These are phyloP conservation scores for Maudiozyma bulderi DNA, from an alignment of 805 yeast genomes.

Conservation along the genomic window DNA sequence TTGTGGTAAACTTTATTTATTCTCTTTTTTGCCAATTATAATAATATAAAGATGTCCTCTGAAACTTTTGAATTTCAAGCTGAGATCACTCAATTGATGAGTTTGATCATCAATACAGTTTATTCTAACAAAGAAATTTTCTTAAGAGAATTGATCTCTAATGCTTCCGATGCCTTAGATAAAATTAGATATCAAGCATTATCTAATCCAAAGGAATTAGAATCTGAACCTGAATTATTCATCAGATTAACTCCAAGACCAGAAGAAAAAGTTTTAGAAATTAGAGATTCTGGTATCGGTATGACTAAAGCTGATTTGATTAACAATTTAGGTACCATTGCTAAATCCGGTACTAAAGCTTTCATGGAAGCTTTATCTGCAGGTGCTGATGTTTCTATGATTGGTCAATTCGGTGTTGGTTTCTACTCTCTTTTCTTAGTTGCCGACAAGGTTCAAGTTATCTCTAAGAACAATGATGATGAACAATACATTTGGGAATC, in stretches of 20 bases:
- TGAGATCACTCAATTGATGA: constrained; percentile 99
- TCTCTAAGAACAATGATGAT: constrained; percentile 96
- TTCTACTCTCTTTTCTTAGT: constrained; percentile 98
- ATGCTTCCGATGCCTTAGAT: constrained; percentile 98
- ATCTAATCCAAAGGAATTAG: constrained; percentile 84
- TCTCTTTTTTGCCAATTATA: neutral
- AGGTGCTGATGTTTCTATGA: constrained; percentile 99
- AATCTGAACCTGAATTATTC: constrained; percentile 90
- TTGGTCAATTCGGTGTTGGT: constrained; percentile 99
- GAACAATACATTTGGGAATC: constrained; percentile 99
- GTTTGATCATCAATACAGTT: constrained; percentile 98
- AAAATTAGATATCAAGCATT: constrained; percentile 96
- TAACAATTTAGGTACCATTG: constrained; percentile 99
- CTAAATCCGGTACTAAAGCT: constrained; percentile 98
- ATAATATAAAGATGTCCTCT: constrained; percentile 35
- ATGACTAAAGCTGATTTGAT: constrained; percentile 99
- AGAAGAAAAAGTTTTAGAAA: constrained; percentile 87
- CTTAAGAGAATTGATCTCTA: constrained; percentile 96
- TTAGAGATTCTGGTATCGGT: constrained; percentile 99
- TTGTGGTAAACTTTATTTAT: too few species aligned
- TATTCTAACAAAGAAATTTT: constrained; percentile 98
- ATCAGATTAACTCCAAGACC: constrained; percentile 96
- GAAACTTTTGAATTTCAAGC: constrained; percentile 97
- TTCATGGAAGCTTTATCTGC: constrained; percentile 99
- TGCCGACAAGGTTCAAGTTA: constrained; percentile 97